Evolutionary conservation across 2,329 filamentous ascomycete species (phyloP), one percentile per base, ranked within the genome.

Genomic region (Xylariaceae sp.): DNA sequence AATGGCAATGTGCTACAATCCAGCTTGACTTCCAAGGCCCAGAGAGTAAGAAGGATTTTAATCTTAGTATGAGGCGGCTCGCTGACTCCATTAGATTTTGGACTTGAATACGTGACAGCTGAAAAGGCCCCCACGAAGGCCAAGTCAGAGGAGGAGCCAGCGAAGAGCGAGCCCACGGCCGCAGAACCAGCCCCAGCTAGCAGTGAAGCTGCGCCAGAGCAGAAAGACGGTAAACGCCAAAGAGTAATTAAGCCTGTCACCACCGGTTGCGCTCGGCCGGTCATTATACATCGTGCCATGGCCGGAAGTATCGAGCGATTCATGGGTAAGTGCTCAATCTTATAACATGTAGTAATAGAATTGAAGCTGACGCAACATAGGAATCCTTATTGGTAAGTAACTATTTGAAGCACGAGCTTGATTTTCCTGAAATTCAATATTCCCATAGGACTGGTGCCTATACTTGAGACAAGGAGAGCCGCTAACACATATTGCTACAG

Each of bases 271-370:
- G 83, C 85, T 17, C 81, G 87, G 21, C 88, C 88, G 16, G 88
- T 93, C 64, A 91, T 93, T 80, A 87, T 93, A 49, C 88, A 93
- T 68, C 84, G 88, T 57, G 88, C 88, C 52, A 87, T 93, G 85
- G 86, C 64, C 77, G 85, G 66, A 77, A 90, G 64, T 25, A 70
- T 76, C 39, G 75, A 79, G 66, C 70, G 75, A 46, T 79, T 80
- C 68, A 76, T 87, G 61, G 88, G 81, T 54, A 16, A 32, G 27
- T 8, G 5, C 27, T 16, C 27, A 5, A 16, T 32, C 5, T 32
- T 16, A 14, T 4, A 16, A 32, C 12, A 32, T 32, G 27, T n/a
- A n/a, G 7, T 32, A 32, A 16, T 16, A 8, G 16, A 14, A 4
- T 8, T 16, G 16, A 32, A 32, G 4, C 27, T 32, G 7, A 32